Evolutionary conservation across 2,329 filamentous ascomycete genomes (phyloP).

Genomic region (Tolypocladium tundrense): DNA sequence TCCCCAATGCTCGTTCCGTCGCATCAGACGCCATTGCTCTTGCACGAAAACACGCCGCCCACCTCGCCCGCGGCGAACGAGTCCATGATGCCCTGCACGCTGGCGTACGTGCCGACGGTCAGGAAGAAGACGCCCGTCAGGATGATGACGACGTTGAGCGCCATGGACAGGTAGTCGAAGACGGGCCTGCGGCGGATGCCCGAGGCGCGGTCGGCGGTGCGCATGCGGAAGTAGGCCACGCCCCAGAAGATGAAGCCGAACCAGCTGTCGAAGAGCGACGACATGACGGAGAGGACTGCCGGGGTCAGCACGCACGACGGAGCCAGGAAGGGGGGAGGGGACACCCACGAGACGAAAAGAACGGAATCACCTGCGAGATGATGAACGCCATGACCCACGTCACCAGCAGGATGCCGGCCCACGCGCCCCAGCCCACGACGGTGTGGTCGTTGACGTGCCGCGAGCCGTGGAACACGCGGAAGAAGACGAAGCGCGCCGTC

Average conservation of each 20-base stretch:
- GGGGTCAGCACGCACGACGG: neutral
- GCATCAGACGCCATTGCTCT: constrained; percentile 50
- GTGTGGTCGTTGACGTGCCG: constrained; percentile 76
- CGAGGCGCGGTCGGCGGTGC: constrained; percentile 47
- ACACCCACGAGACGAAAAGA: constrained; percentile 62
- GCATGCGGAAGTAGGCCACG: constrained; percentile 69
- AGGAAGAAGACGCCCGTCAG: constrained; percentile 71
- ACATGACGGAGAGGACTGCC: constrained; percentile 59
- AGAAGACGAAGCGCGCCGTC: constrained; percentile 83
- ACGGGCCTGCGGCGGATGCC: constrained; percentile 40
- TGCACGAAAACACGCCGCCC: constrained; percentile 65
- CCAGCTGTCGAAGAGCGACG: constrained; percentile 85
- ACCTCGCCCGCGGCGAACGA: constrained; percentile 57
- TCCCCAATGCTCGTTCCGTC: neutral
- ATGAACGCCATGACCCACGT: constrained; percentile 88
- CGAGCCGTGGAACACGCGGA: constrained; percentile 73
- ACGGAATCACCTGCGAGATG: constrained; percentile 86
- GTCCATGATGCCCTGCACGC: constrained; percentile 63
- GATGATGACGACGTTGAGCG: constrained; percentile 65
- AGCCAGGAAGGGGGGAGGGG: neutral
- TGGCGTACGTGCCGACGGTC: constrained; percentile 70
- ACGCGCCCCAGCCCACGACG: constrained; percentile 66
- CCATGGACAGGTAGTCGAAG: constrained; percentile 42
- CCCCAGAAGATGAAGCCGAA: constrained; percentile 96
- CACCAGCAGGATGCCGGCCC: constrained; percentile 57